A percentile compares a stretch with the other conserved stretches of the same genome.
Evolutionary conservation across 83 land plant genomes (phyloP).

Genomic region (Isoetes engelmannii): DNA sequence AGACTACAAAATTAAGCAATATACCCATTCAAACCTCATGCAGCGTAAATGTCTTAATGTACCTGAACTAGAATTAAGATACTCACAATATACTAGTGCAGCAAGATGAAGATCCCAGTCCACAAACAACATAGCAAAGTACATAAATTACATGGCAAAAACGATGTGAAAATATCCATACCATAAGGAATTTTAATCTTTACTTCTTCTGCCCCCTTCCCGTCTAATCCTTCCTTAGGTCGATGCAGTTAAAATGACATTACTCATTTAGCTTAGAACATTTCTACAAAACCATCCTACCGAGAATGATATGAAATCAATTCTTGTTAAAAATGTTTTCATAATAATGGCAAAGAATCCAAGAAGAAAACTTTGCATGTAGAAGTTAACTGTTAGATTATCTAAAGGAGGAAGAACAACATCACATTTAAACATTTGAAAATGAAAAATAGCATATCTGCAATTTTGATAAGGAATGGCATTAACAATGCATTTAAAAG

Average conservation of each 20-base stretch:
- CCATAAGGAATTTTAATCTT: constrained; percentile 36
- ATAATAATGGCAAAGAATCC: constrained; percentile 31
- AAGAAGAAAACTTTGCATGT: constrained; percentile 34
- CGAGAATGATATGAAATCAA: constrained; percentile 21
- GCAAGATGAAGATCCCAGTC: constrained; percentile 45
- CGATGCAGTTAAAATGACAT: too few relatives aligned
- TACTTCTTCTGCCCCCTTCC: not conserved
- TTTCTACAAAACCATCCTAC: too few relatives aligned
- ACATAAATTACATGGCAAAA: constrained; percentile 40
- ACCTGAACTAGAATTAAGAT: not conserved
- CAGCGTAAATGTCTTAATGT: too few relatives aligned
- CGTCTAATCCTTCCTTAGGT: constrained; percentile 21
- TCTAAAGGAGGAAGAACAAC: too few relatives aligned
- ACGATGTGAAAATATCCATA: constrained; percentile 49
- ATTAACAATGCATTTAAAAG: not conserved
- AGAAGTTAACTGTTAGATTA: too few relatives aligned
- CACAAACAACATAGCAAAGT: constrained; percentile 44
- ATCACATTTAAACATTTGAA: not conserved
- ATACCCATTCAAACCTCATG: not conserved
- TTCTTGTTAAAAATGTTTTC: constrained; percentile 39
- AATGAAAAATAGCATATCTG: not conserved
- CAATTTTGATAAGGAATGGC: not conserved
- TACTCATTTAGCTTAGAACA: too few relatives aligned
- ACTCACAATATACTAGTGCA: constrained; percentile 37
- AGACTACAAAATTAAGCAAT: constrained; percentile 26